phyloP scores from a whole-genome alignment of 225 moss, liverwort and hornwort genomes.

The Straminergon stramineum region DNA sequence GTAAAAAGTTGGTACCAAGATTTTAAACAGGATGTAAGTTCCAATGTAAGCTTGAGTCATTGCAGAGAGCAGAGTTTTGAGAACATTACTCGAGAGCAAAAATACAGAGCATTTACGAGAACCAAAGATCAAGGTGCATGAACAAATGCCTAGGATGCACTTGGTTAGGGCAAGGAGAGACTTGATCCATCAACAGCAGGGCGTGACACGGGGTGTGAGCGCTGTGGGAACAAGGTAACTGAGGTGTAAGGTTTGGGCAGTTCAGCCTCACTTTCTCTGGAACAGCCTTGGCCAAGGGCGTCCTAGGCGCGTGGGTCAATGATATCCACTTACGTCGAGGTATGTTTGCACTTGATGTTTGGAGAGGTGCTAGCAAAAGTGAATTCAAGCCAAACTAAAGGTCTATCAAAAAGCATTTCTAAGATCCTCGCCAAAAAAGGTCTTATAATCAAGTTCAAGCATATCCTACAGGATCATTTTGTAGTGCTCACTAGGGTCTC shows the following conservation, averaged over 20 bases:
- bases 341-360: neutral
- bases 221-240: neutral
- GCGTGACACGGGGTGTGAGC: neutral
- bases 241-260: neutral
- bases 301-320: no score
- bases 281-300: neutral
- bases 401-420: neutral
- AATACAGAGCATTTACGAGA: no score
- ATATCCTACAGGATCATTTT: neutral
- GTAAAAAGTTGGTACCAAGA: no score
- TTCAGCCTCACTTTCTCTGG: neutral
- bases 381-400: neutral
- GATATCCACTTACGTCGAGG: neutral
- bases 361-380: neutral
- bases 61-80: no score
- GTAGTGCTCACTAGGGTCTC: neutral
- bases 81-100: no score
- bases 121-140: neutral
- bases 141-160: neutral
- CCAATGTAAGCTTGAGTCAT: neutral
- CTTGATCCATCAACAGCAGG: neutral
- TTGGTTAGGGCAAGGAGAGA: neutral
- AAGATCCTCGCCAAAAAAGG: neutral
- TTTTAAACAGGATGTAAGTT: neutral
- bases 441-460: neutral